These are phyloP conservation scores for Zygoascus sp. DNA, from an alignment of 1,139 yeast genomes.

Conservation along the genomic window DNA sequence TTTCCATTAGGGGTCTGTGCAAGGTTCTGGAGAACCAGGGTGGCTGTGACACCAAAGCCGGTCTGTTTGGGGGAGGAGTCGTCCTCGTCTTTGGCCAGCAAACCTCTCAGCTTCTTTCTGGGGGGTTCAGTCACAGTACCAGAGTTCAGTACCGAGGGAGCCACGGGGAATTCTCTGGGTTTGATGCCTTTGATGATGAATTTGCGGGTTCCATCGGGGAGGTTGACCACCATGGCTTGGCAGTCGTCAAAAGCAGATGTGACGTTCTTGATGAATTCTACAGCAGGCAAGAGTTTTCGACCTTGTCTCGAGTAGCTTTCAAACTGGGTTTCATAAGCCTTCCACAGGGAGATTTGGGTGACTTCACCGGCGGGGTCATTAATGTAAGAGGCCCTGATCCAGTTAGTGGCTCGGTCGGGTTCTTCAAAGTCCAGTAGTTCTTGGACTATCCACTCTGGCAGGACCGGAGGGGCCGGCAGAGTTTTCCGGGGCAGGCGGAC, in stretches of 20 bases:
- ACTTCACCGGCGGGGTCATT: constrained; percentile 76
- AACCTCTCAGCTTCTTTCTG: constrained; percentile 9
- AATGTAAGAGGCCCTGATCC: constrained; percentile 92
- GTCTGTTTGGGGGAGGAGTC: constrained; percentile 28
- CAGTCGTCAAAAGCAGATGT: constrained; percentile 87
- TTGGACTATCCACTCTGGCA: constrained; percentile 56
- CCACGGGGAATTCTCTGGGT: constrained; percentile 53
- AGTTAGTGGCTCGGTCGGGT: constrained; percentile 87
- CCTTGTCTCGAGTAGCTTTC: constrained; percentile 47
- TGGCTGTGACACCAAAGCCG: constrained; percentile 35
- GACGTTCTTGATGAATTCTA: constrained; percentile 92
- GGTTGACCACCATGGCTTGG: constrained; percentile 80
- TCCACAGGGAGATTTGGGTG: constrained; percentile 94
- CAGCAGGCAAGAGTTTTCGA: constrained; percentile 76
- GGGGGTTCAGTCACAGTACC: constrained; percentile 8
- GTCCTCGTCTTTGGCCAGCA: constrained; percentile 7
- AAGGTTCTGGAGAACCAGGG: constrained; percentile 37
- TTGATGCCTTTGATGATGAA: constrained; percentile 89
- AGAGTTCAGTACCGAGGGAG: constrained; percentile 31
- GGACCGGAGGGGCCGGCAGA: constrained; percentile 57
- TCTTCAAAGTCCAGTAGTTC: constrained; percentile 67
- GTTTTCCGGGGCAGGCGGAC: constrained; percentile 38
- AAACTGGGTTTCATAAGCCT: constrained; percentile 85
- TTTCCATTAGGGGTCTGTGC: constrained; percentile 35
- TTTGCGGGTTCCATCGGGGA: constrained; percentile 58